phyloP scores from a whole-genome alignment of 2,329 filamentous ascomycete species.

The Monilinia laxa region DNA sequence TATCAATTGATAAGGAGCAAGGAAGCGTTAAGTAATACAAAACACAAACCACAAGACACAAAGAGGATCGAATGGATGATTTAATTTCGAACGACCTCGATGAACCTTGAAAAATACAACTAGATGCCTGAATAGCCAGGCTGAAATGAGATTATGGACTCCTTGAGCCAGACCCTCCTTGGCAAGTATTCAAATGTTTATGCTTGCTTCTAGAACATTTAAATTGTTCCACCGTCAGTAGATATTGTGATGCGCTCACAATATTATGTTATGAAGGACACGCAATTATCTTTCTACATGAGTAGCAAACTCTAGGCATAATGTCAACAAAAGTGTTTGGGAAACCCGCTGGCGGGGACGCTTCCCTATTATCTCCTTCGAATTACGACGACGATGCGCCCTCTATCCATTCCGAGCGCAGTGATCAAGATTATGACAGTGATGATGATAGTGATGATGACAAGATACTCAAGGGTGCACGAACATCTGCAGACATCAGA shows the following conservation, averaged over 20 bases:
- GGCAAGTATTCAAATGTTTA: not conserved
- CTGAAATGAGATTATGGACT: not conserved
- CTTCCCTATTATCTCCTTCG: conserved; percentile 36
- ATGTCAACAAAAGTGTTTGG: conserved; percentile 23
- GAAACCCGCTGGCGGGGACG: conserved; percentile 25
- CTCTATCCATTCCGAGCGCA: conserved; percentile 61
- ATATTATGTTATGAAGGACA: conserved; percentile 6
- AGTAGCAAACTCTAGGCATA: not conserved
- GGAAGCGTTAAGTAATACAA: not conserved
- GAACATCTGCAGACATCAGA: conserved; percentile 68
- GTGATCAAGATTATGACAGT: conserved; percentile 73
- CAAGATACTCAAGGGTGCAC: conserved; percentile 61
- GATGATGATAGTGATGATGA: conserved; percentile 77
- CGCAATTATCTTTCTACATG: not conserved
- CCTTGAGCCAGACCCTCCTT: not conserved
- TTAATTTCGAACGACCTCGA: not conserved
- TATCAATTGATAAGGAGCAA: not conserved
- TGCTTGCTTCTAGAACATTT: not conserved
- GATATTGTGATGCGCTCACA: not conserved
- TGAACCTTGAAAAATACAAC: not conserved
- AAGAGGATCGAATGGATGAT: not conserved
- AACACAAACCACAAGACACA: not conserved
- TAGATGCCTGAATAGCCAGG: conserved; percentile 5
- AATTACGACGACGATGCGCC: conserved; percentile 53
- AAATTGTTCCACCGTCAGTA: not conserved